Evolutionary conservation across 1,139 yeast species (phyloP).

Genomic region (Spathaspora sp.): DNA sequence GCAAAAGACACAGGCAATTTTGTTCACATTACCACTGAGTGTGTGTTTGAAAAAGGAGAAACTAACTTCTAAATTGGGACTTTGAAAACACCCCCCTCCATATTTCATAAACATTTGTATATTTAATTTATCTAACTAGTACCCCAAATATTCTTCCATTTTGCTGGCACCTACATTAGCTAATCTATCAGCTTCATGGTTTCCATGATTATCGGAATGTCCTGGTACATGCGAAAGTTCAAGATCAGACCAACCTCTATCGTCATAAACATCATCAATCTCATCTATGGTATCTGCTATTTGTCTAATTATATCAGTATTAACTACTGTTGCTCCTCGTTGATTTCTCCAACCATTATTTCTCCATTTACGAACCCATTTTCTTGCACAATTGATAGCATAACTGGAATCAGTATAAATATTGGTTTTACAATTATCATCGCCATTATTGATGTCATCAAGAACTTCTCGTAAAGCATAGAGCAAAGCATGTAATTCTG

Average conservation of each 20-base stretch:
- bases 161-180: conserved; percentile 66
- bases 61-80: too few species aligned
- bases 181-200: conserved; percentile 72
- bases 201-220: conserved; percentile 69
- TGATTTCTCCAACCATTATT: conserved; percentile 41
- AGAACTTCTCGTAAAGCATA: conserved; percentile 50
- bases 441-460: conserved; percentile 14
- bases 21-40: too few species aligned
- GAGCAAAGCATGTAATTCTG: conserved; percentile 69
- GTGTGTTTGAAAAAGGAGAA: too few species aligned
- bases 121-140: too few species aligned
- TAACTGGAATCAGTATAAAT: conserved; percentile 62
- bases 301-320: conserved; percentile 48
- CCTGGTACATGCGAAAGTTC: conserved; percentile 64
- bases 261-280: conserved; percentile 26
- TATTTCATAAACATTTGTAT: background rate
- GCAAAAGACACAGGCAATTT: too few species aligned
- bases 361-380: conserved; percentile 49
- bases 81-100: too few species aligned
- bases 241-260: conserved; percentile 33
- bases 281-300: conserved; percentile 22
- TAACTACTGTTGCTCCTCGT: conserved; percentile 46
- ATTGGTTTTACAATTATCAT: conserved; percentile 19
- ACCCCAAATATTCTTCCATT: conserved; percentile 10
- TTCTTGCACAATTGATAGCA: conserved; percentile 44